phyloP scores from a whole-genome alignment of 768 basidiomycete genomes.

The Pisolithus orientalis region DNA sequence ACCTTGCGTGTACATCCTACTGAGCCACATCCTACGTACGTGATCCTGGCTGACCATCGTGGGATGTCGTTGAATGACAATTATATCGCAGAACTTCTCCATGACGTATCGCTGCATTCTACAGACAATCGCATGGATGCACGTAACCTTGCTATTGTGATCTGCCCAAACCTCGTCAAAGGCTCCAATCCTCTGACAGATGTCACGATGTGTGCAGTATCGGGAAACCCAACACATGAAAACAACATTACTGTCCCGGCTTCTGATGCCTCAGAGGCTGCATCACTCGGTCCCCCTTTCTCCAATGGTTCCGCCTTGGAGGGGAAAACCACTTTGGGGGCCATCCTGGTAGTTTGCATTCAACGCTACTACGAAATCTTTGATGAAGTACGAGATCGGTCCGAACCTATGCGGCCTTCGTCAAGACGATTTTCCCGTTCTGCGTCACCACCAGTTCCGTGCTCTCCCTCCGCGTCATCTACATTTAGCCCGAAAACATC shows the following conservation, averaged over 20 bases:
- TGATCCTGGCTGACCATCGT: constrained; percentile 5
- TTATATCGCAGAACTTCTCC: constrained; percentile 54
- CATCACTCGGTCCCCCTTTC: constrained; percentile 10
- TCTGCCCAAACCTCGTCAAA: constrained; percentile 75
- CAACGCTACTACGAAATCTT: constrained; percentile 82
- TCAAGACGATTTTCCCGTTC: constrained; percentile 18
- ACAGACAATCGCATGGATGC: constrained; percentile 75
- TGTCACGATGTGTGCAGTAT: constrained; percentile 66
- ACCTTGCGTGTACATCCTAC: constrained; percentile 65
- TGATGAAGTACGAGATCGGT: constrained; percentile 70
- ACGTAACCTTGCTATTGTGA: constrained; percentile 72
- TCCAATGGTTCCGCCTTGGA: constrained; percentile 29
- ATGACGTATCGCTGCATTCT: constrained; percentile 69
- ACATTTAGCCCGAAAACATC: constrained; percentile 7
- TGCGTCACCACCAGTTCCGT: constrained; percentile 19
- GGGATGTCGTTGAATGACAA: neutral
- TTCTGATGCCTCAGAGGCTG: constrained; percentile 4
- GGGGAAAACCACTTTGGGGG: constrained; percentile 60
- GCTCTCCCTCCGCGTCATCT: constrained; percentile 18
- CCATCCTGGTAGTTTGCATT: constrained; percentile 70
- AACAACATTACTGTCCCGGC: constrained; percentile 21
- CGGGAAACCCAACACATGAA: constrained; percentile 37
- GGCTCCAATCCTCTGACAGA: constrained; percentile 63
- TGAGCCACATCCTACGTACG: constrained; percentile 65
- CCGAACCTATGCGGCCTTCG: constrained; percentile 44